Evolutionary conservation across 257 asterid species (phyloP).

Genomic region (Striga asiatica): DNA sequence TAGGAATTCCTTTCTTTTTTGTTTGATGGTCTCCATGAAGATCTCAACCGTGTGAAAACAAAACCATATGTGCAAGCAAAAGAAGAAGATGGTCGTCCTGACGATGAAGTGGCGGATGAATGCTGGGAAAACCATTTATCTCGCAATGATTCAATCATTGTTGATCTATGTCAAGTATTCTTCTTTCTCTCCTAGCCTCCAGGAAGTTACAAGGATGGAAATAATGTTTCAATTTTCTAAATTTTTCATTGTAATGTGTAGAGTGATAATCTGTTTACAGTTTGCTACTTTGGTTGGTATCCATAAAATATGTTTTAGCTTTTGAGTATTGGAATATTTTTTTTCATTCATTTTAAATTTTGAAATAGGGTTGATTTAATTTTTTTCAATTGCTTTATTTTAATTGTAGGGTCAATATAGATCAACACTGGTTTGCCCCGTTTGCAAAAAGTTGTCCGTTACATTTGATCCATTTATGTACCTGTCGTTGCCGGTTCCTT

Average conservation of each 20-base stretch:
- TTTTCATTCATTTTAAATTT: conserved; percentile 5
- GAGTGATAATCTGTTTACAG: background rate
- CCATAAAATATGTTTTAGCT: background rate
- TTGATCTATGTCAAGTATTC: conserved; percentile 53
- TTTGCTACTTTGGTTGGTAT: background rate
- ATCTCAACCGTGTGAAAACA: conserved; percentile 60
- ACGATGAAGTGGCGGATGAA: conserved; percentile 63
- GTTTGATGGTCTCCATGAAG: conserved; percentile 80
- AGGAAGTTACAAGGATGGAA: background rate
- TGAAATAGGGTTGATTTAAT: conserved; percentile 6
- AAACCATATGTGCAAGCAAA: conserved; percentile 49
- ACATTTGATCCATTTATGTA: conserved; percentile 67
- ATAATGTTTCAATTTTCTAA: background rate
- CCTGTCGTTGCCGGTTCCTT: conserved; percentile 62
- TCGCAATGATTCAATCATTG: conserved; percentile 59
- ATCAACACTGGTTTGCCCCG: conserved; percentile 52
- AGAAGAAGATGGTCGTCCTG: conserved; percentile 41
- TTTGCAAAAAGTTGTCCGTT: conserved; percentile 46
- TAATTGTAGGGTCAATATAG: conserved; percentile 62
- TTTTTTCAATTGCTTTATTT: conserved; percentile 11
- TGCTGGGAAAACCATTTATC: conserved; percentile 61
- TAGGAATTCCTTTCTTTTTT: conserved; percentile 68
- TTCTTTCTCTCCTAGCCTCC: conserved; percentile 13
- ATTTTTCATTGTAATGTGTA: conserved; percentile 1
- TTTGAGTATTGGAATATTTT: background rate